Conservation (phyloP, 768 basidiomycete genomes). For the Pulveroboletus sp. region DNA sequence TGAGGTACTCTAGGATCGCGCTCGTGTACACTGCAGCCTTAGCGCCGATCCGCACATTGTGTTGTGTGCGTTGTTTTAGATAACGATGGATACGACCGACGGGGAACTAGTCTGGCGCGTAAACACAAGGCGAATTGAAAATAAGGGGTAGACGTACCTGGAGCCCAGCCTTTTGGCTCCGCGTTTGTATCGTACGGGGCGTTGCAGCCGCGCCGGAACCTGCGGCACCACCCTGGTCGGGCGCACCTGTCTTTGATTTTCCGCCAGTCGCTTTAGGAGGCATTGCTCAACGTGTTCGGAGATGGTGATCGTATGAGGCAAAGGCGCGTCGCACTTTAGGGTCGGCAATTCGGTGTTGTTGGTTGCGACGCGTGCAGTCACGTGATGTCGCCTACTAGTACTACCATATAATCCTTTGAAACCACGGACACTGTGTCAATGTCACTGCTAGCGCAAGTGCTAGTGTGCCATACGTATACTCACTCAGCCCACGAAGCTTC, state of each 20-base stretch:
- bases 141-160: conserved; percentile 49
- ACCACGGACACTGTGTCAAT: no score
- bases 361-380: conserved; percentile 28
- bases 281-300: conserved; percentile 40
- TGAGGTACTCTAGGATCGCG: conserved; percentile 93
- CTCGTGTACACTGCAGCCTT: conserved; percentile 97
- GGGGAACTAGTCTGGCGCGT: conserved; percentile 61
- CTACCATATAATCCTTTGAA: no score
- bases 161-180: conserved; percentile 83
- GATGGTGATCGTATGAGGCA: conserved; percentile 29
- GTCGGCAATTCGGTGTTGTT: conserved; percentile 32
- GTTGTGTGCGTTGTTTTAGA: conserved; percentile 86
- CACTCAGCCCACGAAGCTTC: no score
- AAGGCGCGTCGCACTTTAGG: conserved; percentile 34
- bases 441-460: no score
- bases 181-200: conserved; percentile 49
- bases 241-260: conserved; percentile 53
- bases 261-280: conserved; percentile 55
- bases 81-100: conserved; percentile 98
- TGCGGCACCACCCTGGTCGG: conserved; percentile 14
- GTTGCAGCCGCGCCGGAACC: conserved; percentile 32
- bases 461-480: no score
- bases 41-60: conserved; percentile 94
- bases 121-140: neutral
- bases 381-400: conserved; percentile 6